Base-by-base conservation (phyloP, 2,329 filamentous ascomycete genomes). In the Fusarium sp. region DNA sequence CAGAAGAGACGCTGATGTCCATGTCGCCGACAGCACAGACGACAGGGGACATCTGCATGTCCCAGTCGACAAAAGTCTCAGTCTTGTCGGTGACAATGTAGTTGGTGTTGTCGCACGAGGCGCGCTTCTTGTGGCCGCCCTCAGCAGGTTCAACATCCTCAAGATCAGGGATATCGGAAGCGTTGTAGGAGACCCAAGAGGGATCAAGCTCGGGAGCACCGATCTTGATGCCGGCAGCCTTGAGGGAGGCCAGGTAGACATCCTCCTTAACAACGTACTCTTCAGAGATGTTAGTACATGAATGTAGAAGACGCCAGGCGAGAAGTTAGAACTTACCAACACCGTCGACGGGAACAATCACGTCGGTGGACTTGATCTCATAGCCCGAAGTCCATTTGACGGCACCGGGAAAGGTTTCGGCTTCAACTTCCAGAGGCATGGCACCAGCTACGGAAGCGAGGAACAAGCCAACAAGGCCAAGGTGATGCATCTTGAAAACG, bases 31-130 rank as follows among this genome's bases (percentile, higher is more conserved):
- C 59, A 25, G 59, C 62, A 13, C 56, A 56, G 54, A 71, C 59
- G 6, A 71, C 56, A 16, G 68, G 68, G 34, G 65, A 68, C 68
- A 71, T 71, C 10, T 71, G 68, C 27, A 68, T 57, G 32, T 71
- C 68, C 68, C 68, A 71, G 48, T 65, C 68, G 6, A 71, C 37
- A 37, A 71, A 71, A 6, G 35, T 67, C 34, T 71, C n/a, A 2
- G 68, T 71, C 10, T 23, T 64, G 30, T 71, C 68, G 4, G 66
- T 68, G 34, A 71, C 56, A 57, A 68, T 48, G 23, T 66, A 62
- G 20, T 52, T 57, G 41, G 65, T 68, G 45, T 34, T 43, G 14
- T 32, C 35, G 32, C 67, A 69, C 1, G 50, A 64, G 27, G 27
- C 35, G 6, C 64, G 60, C n/a, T 48, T 62, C 20, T 41, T n/a